Base-by-base conservation (phyloP, 257 asterid species). In the Linaria vulgaris region DNA sequence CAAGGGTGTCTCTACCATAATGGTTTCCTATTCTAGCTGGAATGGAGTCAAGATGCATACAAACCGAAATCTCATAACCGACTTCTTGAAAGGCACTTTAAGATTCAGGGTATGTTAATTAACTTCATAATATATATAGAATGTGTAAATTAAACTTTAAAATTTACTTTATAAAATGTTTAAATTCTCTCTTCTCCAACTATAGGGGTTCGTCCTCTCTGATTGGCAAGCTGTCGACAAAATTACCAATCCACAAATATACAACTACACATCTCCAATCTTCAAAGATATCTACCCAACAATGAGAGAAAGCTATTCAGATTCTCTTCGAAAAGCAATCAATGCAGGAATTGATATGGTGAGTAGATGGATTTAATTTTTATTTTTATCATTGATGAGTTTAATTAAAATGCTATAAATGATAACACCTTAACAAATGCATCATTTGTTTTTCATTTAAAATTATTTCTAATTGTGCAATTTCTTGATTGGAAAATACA, bases 1-100 rank as follows among this genome's bases (percentile, higher is more conserved):
- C 47, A 72, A 72, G 66, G 69, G 73, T 23, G 77, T 72, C 3
- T 49, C 74, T 4, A 68, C 71, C 1, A 19, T 74, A 1, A 69
- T 64, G 79, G 56, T 74, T 53, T 74, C 79, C 3, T 74, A 69
- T 38, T 69, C 79, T 5, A 69, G 75, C 16, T 74, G 54, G 71
- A 74, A 74, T 27, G 79, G 79, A 3, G 61, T 50, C 17, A 74
- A 69, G n/a, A 74, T 74, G 72, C 79, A 74, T 48, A 31, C 64
- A 0, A 69, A 74, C 13, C 47, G 43, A 10, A 21, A 74, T 58
- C 72, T 74, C 1, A 37, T 69, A 16, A 74, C 74, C 5, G 31
- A 64, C 1, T 69, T 63, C 37, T 71, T 72, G 43, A 72, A 72
- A 61, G 43, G 38, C 24, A 72, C 60, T 5, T 59, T 72, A 19